Percentiles rank a stretch among this genome's conserved stretches.
Conservation (phyloP, 257 asterid species). For the Nicotiana otophora region DNA sequence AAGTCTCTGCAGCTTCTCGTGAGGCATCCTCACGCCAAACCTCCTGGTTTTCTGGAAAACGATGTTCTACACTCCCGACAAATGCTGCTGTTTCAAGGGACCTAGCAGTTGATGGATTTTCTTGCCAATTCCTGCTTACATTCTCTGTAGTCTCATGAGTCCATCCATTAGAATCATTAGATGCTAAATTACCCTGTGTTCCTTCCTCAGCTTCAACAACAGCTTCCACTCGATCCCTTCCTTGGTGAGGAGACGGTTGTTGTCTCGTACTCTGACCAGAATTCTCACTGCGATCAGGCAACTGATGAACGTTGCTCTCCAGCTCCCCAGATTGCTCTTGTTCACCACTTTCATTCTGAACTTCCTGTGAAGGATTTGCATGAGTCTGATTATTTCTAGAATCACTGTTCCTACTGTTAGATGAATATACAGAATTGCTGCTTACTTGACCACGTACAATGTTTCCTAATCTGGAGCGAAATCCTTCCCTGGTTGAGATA, state of each 20-base stretch:
- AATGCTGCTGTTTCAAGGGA: constrained; percentile 36
- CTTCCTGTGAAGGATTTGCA: constrained; percentile 42
- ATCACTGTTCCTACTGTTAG: constrained; percentile 31
- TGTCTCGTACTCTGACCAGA: constrained; percentile 34
- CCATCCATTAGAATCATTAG: constrained; percentile 36
- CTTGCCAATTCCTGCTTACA: constrained; percentile 41
- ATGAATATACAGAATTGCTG: constrained; percentile 49
- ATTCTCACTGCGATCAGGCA: constrained; percentile 33
- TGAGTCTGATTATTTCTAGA: constrained; percentile 42
- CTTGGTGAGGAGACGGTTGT: constrained; percentile 37
- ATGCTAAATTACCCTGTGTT: constrained; percentile 27
- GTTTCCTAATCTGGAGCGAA: constrained; percentile 74
- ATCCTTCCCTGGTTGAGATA: constrained; percentile 69
- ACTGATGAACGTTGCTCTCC: constrained; percentile 35
- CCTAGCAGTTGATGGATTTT: constrained; percentile 37
- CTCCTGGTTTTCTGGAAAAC: constrained; percentile 36
- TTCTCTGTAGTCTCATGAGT: constrained; percentile 28
- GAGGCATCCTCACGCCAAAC: constrained; percentile 58
- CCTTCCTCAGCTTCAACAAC: constrained; percentile 39
- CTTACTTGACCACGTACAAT: constrained; percentile 70
- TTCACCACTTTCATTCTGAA: constrained; percentile 40
- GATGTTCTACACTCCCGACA: constrained; percentile 39
- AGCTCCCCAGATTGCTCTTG: constrained; percentile 26
- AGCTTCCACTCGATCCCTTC: constrained; percentile 40
- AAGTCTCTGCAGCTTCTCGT: constrained; percentile 55